A percentile compares a stretch with the other conserved stretches of the same genome.
Conservation (phyloP, 2,329 filamentous ascomycete genomes). For the Magnaporthiopsis rhizophila region DNA sequence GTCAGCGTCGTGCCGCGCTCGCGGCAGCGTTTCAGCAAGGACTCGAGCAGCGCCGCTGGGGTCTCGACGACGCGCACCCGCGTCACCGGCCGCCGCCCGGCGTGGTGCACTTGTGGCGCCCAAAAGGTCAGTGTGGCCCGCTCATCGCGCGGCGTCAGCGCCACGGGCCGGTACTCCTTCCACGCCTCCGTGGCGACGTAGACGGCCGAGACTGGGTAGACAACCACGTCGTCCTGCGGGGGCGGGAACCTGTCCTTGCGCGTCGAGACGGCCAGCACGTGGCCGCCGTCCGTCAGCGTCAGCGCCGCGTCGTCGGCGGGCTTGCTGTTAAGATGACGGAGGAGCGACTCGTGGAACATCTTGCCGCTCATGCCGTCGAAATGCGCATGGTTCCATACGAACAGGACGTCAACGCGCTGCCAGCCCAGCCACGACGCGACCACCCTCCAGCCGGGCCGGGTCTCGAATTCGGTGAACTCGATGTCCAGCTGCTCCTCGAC, state of each 20-base stretch:
- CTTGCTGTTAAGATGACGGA: neutral
- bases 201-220: constrained; percentile 28
- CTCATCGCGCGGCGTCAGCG: constrained; percentile 19
- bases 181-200: constrained; percentile 35
- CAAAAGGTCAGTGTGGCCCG: constrained; percentile 13
- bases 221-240: constrained; percentile 32
- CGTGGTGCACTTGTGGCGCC: constrained; percentile 13
- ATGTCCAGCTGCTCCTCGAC: neutral
- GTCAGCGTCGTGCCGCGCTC: constrained; percentile 37
- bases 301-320: too few species aligned
- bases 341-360: constrained; percentile 1
- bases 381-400: constrained; percentile 2
- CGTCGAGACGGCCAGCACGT: constrained; percentile 23
- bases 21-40: constrained; percentile 32
- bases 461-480: neutral
- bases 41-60: constrained; percentile 17
- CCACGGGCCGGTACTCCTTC: constrained; percentile 29
- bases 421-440: neutral
- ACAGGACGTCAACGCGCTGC: neutral
- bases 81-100: too few species aligned
- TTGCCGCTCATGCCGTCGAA: constrained; percentile 3
- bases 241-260: constrained; percentile 24
- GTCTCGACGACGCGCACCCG: constrained; percentile 28
- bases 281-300: constrained; percentile 6
- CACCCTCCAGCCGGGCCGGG: constrained; percentile 1